These are phyloP conservation scores for Lichtheimia corymbifera DNA, from an alignment of 371 early-diverging fungal genomes.

Conservation along the genomic window DNA sequence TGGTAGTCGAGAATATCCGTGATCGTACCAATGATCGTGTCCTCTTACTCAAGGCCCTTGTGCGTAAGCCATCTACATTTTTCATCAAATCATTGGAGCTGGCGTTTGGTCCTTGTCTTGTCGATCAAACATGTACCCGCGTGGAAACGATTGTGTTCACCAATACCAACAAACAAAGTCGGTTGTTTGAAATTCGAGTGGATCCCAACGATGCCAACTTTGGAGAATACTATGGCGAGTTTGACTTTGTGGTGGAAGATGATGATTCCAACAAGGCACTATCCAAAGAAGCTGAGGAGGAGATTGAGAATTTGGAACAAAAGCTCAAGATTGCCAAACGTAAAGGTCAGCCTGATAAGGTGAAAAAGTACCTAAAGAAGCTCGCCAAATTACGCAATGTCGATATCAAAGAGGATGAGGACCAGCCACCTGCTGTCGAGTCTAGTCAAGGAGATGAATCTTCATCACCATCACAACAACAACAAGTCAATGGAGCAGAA, in stretches of 20 bases:
- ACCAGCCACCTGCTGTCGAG: constrained; percentile 14
- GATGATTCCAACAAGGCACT: constrained; percentile 65
- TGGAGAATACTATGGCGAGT: constrained; percentile 59
- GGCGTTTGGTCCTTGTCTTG: constrained; percentile 75
- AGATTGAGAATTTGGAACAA: constrained; percentile 94
- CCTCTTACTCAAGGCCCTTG: constrained; percentile 85
- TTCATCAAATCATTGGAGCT: constrained; percentile 73
- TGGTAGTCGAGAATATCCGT: constrained; percentile 88
- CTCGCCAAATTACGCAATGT: constrained; percentile 59
- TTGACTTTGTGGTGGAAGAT: constrained; percentile 72
- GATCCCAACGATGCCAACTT: constrained; percentile 74
- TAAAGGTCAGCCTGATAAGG: constrained; percentile 90
- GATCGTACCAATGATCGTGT: constrained; percentile 84
- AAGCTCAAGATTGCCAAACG: constrained; percentile 95
- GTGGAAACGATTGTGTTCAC: constrained; percentile 65
- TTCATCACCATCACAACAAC: not conserved
- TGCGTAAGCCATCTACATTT: constrained; percentile 90
- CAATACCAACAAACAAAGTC: constrained; percentile 79
- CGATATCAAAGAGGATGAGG: constrained; percentile 23
- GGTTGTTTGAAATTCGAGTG: constrained; percentile 83
- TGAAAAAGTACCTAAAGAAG: constrained; percentile 81
- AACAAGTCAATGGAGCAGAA: constrained; percentile 9
- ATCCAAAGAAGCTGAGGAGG: constrained; percentile 86
- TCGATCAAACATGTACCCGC: constrained; percentile 51
- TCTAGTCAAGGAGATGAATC: constrained; percentile 17